Conservation (phyloP, 2,329 filamentous ascomycete genomes). For the Aspergillus novofumigatus region DNA sequence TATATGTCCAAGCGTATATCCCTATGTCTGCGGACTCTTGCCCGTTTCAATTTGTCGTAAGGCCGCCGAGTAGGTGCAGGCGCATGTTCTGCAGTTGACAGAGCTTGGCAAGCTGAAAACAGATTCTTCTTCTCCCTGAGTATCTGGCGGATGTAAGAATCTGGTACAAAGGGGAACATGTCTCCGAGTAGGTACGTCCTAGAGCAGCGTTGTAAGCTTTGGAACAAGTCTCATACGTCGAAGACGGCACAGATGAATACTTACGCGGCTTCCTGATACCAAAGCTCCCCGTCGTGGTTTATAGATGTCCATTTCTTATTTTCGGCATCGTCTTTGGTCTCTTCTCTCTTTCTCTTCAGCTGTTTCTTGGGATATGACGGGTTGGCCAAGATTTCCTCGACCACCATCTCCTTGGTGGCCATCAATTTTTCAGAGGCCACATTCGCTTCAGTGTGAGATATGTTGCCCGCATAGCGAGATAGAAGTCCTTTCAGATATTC, state of each 20-base stretch:
- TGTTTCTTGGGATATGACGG: constrained; percentile 43
- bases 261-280: constrained; percentile 20
- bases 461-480: constrained; percentile 12
- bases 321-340: constrained; percentile 20
- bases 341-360: constrained; percentile 33
- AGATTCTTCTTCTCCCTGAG: constrained; percentile 28
- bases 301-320: constrained; percentile 22
- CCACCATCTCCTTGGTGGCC: constrained; percentile 28
- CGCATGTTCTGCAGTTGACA: constrained; percentile 20
- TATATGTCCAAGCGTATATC: neutral
- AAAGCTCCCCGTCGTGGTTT: constrained; percentile 21
- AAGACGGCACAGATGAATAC: neutral
- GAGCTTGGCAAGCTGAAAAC: constrained; percentile 24
- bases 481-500: constrained; percentile 40
- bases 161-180: constrained; percentile 22
- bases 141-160: constrained; percentile 33
- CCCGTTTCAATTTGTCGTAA: constrained; percentile 17
- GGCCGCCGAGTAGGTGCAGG: constrained; percentile 7
- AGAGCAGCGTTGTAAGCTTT: neutral
- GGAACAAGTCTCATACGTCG: neutral
- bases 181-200: neutral
- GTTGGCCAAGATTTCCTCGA: constrained; percentile 40
- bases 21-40: constrained; percentile 5
- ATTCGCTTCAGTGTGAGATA: neutral
- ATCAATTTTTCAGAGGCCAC: neutral